Evolutionary conservation across 257 asterid species (phyloP), one percentile per base, ranked within the genome.

Genomic region (Schizonepeta tenuifolia): DNA sequence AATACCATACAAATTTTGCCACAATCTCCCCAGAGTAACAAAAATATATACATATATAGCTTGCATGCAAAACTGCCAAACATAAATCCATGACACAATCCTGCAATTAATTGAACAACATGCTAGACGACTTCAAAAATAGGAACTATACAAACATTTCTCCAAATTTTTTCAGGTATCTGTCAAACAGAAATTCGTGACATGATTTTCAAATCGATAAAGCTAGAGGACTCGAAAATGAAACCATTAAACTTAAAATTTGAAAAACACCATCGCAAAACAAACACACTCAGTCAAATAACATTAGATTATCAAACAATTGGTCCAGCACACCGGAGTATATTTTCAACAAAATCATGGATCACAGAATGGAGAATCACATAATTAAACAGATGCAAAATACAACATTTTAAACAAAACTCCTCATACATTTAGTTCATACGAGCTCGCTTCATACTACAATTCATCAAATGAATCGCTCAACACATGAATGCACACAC

Each of bases 381-480:
- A 5, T 24, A 24, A 59, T 47, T 31, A 57, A 56, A 13, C 43
- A 67, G 22, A 46, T 31, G 18, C 54, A 46, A 46, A 1, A 60
- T 21, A 28, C 7, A 58, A 43, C 68, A 56, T 21, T 28, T n/a
- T 2, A 71, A 59, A 63, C 59, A 50, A 62, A 67, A 28, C 17
- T 7, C 61, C 54, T 36, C 68, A 69, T 6, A 53, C 18, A 40
- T 17, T 28, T 2, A 68, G 62, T 43, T 41, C 64, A 44, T 7
- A 18, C 33, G n/a, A 46, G 12, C 64, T 24, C 62, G 26, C 41
- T 49, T 57, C 68, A 36, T 41, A 8, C 51, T 36, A 0, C 9
- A 76, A 47, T 67, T 71, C 73, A 38, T 31, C 50, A 47, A 49
- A 54, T 43, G 49, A 50, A 67, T 35, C 75, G 41, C 55, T 59